Evolutionary conservation across 164 flowering plant species (phyloP).

Genomic region (Vitis riparia): DNA sequence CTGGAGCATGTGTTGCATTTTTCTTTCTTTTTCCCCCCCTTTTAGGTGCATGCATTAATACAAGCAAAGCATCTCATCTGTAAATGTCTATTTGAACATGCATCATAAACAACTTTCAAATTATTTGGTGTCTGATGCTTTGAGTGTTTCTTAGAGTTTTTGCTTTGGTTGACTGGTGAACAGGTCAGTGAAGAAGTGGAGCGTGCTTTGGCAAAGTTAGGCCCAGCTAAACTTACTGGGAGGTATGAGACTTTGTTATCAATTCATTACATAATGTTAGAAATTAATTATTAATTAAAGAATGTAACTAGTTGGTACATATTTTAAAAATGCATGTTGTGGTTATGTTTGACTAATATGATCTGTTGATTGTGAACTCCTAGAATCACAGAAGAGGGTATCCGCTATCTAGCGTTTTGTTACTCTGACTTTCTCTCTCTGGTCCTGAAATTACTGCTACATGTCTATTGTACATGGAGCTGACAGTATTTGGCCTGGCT

Average conservation of each 20-base stretch:
- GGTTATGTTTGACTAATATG: not conserved
- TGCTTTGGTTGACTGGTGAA: conserved; percentile 10
- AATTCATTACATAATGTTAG: not conserved
- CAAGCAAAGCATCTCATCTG: no score
- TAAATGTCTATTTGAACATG: no score
- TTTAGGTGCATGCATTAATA: no score
- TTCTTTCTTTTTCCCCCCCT: no score
- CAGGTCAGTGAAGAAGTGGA: conserved; percentile 99
- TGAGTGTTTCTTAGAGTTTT: not conserved
- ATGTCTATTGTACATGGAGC: no score
- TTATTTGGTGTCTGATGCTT: not conserved
- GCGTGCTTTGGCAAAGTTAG: conserved; percentile 84
- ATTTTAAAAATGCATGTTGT: not conserved
- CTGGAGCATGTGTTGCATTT: no score
- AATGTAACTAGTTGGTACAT: not conserved
- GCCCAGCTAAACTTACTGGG: conserved; percentile 60
- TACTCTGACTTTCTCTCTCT: not conserved
- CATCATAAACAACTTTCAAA: no score
- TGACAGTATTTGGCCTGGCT: no score
- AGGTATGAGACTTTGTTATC: conserved; percentile 42
- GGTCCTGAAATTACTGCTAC: no score
- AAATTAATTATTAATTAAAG: not conserved
- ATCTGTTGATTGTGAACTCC: not conserved
- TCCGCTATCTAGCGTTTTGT: not conserved
- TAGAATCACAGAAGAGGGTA: not conserved